Evolutionary conservation across 2,329 filamentous ascomycete genomes (phyloP), one percentile per base, ranked within the genome.

Genomic region (Stenocarpella maydis): DNA sequence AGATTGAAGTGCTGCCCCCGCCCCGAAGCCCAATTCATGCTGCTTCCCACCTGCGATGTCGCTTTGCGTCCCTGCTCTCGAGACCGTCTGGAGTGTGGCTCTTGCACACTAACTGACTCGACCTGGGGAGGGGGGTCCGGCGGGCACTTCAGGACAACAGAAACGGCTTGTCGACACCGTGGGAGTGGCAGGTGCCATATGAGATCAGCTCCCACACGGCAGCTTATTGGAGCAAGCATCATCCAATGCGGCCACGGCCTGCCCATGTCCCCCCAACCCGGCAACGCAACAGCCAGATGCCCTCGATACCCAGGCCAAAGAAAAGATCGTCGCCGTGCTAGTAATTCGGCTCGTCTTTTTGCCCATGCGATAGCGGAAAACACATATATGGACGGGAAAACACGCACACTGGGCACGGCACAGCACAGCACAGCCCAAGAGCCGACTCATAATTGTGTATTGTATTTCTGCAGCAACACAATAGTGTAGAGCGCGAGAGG

Each of bases 321-420:
- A 63, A 49, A 24, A 41, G 58, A 63, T 63, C 58, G 41, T 63
- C 58, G n/a, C 41, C 41, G 14, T 45, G 58, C 58, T 63, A 63
- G 3, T 63, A 63, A 7, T 49, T 12, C 58, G 58, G 58, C 58
- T 47, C 26, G 58, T 12, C 10, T 9, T 61, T 34, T 61, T 49
- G 34, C 41, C 41, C n/a, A 37, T 24, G 58, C 28, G 58, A 49
- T 49, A 19, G 41, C 58, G 26, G 47, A 41, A 8, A 17, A n/a
- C 28, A 47, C 24, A 34, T 9, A n/a, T 9, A 10, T 17, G 41
- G 26, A 61, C 26, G 55, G 41, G 8, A 34, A 28, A n/a, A 39
- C 53, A 39, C n/a, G n/a, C n/a, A n/a, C n/a, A n/a, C n/a, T n/a
- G n/a, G n/a, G n/a, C n/a, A 55, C 53, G 17, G 31, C n/a, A 55